Conservation (phyloP, 163 green algal genomes). For the Volvox carteri region DNA sequence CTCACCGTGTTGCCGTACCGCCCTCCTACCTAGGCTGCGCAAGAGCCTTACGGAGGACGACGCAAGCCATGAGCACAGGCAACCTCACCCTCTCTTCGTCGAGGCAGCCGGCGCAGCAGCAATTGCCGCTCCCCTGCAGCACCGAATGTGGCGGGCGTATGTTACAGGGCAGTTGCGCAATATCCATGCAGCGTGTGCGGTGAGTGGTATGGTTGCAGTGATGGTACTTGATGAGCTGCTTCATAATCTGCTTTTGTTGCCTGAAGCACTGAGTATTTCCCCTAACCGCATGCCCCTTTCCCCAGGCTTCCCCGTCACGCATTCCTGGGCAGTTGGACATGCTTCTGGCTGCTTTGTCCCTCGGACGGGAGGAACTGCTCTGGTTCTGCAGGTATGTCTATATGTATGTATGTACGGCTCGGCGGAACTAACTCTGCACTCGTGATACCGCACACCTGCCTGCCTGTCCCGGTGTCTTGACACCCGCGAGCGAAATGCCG, state of each 20-base stretch:
- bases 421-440: no score
- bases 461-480: no score
- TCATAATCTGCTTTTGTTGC: no score
- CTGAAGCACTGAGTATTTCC: background rate
- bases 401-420: no score
- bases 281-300: background rate
- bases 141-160: constrained; percentile 50
- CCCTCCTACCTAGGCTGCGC: no score
- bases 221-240: background rate
- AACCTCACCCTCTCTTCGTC: constrained; percentile 11
- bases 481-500: no score
- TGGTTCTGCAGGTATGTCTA: constrained; percentile 40
- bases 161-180: constrained; percentile 25
- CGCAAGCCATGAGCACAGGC: background rate
- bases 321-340: constrained; percentile 43
- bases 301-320: background rate
- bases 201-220: background rate
- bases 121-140: constrained; percentile 27
- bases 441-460: no score
- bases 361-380: constrained; percentile 42
- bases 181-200: constrained; percentile 13
- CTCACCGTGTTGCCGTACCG: no score
- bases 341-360: constrained; percentile 39
- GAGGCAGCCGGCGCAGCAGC: background rate
- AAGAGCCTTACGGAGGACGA: constrained; percentile 23